A percentile compares a stretch with the other conserved stretches of the same genome.
These are phyloP conservation scores for Backusella circina DNA, from an alignment of 192 early-diverging fungal genomes.

Conservation along the genomic window DNA sequence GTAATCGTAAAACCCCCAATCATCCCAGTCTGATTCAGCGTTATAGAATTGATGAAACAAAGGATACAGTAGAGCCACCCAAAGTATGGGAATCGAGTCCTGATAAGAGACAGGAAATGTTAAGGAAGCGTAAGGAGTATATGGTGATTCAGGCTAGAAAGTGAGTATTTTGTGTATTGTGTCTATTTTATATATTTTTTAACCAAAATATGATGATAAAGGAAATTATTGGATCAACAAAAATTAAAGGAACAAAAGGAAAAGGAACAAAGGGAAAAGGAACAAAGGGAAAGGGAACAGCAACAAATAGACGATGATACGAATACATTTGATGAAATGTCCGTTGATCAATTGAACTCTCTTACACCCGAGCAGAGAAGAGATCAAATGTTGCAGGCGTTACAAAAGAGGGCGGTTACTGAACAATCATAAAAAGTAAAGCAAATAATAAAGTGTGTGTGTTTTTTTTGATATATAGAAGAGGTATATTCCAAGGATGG, in stretches of 20 bases:
- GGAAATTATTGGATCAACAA: slow-evolving; percentile 23
- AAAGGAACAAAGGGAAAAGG: background rate
- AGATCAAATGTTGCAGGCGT: slow-evolving; percentile 31
- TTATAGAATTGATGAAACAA: slow-evolving; percentile 47
- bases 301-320: no score
- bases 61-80: slow-evolving; percentile 41
- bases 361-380: slow-evolving; percentile 26
- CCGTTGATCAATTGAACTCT: slow-evolving; percentile 29
- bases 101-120: slow-evolving; percentile 55
- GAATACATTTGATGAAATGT: slow-evolving; percentile 21
- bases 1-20: slow-evolving; percentile 29
- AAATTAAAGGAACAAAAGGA: background rate
- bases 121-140: slow-evolving; percentile 62
- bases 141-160: slow-evolving; percentile 70
- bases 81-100: slow-evolving; percentile 60
- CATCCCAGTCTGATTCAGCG: slow-evolving; percentile 45
- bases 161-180: slow-evolving; percentile 34
- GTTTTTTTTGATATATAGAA: background rate
- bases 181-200: background rate
- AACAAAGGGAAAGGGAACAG: background rate
- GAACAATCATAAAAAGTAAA: background rate
- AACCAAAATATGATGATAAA: background rate
- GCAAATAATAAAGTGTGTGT: background rate
- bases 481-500: no score
- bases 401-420: slow-evolving; percentile 17